Evolutionary conservation across 805 yeast species (phyloP), one percentile per base, ranked within the genome.

Genomic region (Yamadazyma sp.): DNA sequence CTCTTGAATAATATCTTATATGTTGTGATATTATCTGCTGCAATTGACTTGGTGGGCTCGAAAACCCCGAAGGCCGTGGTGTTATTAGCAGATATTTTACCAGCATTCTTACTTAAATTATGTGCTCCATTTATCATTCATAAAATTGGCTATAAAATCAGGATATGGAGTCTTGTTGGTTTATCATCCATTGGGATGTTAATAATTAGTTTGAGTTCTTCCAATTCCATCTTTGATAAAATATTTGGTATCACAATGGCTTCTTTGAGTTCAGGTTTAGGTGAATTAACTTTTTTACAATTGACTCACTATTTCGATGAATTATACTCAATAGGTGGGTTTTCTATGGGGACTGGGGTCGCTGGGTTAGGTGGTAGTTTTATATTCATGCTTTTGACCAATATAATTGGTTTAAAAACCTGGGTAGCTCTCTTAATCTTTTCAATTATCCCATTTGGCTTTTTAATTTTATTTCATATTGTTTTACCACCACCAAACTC

Each of bases 281-380:
- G 98, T 0, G 98, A 91, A 54, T 65, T 85, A 5, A 86, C 96
- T 0, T 91, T 91, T 46, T 60, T 91, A 27, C 95, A 86, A 55
- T 62, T 91, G 56, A 86, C 96, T 1, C 96, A 89, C 53, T 82
- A 68, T 48, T 87, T 78, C 55, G 36, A 44, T n/a, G 71, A 68
- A 13, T 67, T 69, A 12, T 46, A 54, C n/a, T 68, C 94, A 4
- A 64, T 91, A 30, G 78, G 81, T 32, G 97, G 95, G 0, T 91
- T 94, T 78, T 84, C 95, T 14, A 76, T 88, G 6, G 98, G 98
- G 1, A 91, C 98, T 0, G 98, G 98, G 3, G 95, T 87, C 13
- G 98, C 98, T 1, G 98, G 98, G 0, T 56, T 91, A 4, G 72
- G 76, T 13, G 98, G 98, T 0, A 78, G 89, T 36, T 85, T 83